phyloP scores from a whole-genome alignment of 2,329 filamentous ascomycete species.

The Podosphaera fusca region DNA sequence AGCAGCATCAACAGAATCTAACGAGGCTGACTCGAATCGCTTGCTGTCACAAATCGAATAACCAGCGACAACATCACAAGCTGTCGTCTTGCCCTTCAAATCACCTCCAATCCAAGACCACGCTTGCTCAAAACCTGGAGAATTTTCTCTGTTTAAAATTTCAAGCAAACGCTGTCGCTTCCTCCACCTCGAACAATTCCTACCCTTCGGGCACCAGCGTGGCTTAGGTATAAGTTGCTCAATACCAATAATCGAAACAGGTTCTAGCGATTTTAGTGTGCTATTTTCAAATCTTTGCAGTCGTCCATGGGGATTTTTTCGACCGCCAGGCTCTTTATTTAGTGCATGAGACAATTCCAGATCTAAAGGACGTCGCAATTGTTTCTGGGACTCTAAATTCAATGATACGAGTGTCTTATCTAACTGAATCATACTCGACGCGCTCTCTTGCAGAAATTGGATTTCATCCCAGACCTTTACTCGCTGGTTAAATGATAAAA shows the following conservation, averaged over 20 bases:
- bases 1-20: slow-evolving; percentile 43
- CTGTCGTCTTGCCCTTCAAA: slow-evolving; percentile 14
- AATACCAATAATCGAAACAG: slow-evolving; percentile 76
- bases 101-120: slow-evolving; percentile 58
- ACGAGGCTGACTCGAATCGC: slow-evolving; percentile 73
- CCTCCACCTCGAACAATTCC: slow-evolving; percentile 61
- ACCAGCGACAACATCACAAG: slow-evolving; percentile 34
- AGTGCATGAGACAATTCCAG: neutral
- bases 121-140: slow-evolving; percentile 34
- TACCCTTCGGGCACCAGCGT: slow-evolving; percentile 67
- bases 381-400: neutral
- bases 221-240: slow-evolving; percentile 71
- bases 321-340: slow-evolving; percentile 6
- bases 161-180: slow-evolving; percentile 60
- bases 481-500: slow-evolving; percentile 59
- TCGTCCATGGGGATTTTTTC: slow-evolving; percentile 11
- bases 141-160: slow-evolving; percentile 52
- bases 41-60: slow-evolving; percentile 53
- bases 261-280: slow-evolving; percentile 37
- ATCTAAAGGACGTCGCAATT: neutral
- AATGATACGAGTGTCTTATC: slow-evolving; percentile 24
- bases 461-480: slow-evolving; percentile 66
- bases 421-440: slow-evolving; percentile 32
- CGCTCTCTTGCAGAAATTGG: slow-evolving; percentile 37
- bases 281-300: slow-evolving; percentile 25